phyloP scores from a whole-genome alignment of 192 early-diverging fungal genomes.

The Coemansia sp. region DNA sequence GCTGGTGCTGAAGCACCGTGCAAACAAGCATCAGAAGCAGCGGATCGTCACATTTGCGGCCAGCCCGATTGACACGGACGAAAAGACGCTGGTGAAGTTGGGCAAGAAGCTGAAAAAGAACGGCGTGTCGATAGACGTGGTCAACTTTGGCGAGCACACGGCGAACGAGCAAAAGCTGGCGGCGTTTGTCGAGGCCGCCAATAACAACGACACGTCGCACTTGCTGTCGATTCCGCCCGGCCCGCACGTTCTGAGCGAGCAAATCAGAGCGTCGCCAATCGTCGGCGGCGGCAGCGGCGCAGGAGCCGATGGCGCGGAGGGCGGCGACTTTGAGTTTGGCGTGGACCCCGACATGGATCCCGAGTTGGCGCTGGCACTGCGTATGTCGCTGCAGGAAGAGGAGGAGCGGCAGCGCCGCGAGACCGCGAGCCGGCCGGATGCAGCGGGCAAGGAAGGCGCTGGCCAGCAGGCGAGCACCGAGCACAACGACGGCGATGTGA shows the following conservation, averaged over 20 bases:
- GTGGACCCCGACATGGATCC: slow-evolving; percentile 93
- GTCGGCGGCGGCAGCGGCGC: slow-evolving; percentile 77
- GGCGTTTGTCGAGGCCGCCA: slow-evolving; percentile 85
- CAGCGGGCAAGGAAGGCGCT: background rate
- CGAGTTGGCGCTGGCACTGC: slow-evolving; percentile 83
- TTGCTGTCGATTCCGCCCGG: slow-evolving; percentile 91
- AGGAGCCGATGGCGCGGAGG: slow-evolving; percentile 55
- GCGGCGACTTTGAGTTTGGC: slow-evolving; percentile 79
- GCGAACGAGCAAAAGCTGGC: slow-evolving; percentile 86
- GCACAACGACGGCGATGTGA: slow-evolving; percentile 23
- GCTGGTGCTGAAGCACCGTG: slow-evolving; percentile 91
- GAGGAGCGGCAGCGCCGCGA: slow-evolving; percentile 72
- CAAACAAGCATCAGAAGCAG: slow-evolving; percentile 94
- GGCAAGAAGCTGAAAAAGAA: slow-evolving; percentile 99
- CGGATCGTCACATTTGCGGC: slow-evolving; percentile 92
- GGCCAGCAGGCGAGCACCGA: background rate
- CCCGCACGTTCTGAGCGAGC: slow-evolving; percentile 82
- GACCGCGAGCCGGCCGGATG: slow-evolving; percentile 13
- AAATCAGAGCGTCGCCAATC: slow-evolving; percentile 82
- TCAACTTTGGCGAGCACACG: slow-evolving; percentile 92
- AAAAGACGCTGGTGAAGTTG: slow-evolving; percentile 77
- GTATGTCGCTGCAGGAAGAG: slow-evolving; percentile 96
- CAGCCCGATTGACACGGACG: slow-evolving; percentile 80
- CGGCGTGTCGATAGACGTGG: slow-evolving; percentile 88
- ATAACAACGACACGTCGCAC: slow-evolving; percentile 90